Base-by-base conservation (phyloP, 805 yeast species). In the Yamadazyma ubonensis region DNA sequence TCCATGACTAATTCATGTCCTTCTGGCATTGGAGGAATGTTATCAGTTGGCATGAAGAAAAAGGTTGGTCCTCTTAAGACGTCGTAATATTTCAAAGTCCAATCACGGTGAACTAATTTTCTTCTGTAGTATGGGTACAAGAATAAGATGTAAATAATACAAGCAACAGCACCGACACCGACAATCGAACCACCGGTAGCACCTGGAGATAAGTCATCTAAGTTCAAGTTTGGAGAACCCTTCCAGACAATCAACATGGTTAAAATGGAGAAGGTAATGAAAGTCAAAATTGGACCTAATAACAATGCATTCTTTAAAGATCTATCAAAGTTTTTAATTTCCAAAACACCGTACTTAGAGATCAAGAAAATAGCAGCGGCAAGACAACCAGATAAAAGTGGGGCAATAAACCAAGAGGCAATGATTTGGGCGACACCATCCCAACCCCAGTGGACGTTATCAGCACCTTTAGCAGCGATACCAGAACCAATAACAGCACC, bases 361-460 rank as follows among this genome's bases (percentile, higher is more conserved):
- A 76, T 58, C 41, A 80, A 61, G 57, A 83, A 84, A 37, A 80
- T 57, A 30, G 76, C 62, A 3, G 83, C 58, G 3, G 87, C 79
- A 47, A 84, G 74, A 26, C 58, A 52, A 45, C 88, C 91, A 11
- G 90, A 83, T 43, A 83, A 65, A 15, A 70, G 57, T 11, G 91
- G 91, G 5, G 91, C 89, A 63, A 83, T 78, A 54, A 81, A 79
- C 90, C 90, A 84, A 9, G 89, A 79, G 3, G 91, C 90, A 45
- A 79, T 76, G 46, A 83, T 83, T 59, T 80, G 82, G 1, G 85
- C 53, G 43, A 84, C 81, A 20, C 90, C 88, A 11, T 50, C 37
- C 91, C 90, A 84, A 19, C 88, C 89, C 91, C 91, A 84, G 39
- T 57, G 64, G 38, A 83, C 74, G 45, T 77, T 69, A 5, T 62